These are phyloP conservation scores for Monosporascus cannonballus DNA, from an alignment of 2,329 filamentous ascomycete genomes.

Conservation along the genomic window DNA sequence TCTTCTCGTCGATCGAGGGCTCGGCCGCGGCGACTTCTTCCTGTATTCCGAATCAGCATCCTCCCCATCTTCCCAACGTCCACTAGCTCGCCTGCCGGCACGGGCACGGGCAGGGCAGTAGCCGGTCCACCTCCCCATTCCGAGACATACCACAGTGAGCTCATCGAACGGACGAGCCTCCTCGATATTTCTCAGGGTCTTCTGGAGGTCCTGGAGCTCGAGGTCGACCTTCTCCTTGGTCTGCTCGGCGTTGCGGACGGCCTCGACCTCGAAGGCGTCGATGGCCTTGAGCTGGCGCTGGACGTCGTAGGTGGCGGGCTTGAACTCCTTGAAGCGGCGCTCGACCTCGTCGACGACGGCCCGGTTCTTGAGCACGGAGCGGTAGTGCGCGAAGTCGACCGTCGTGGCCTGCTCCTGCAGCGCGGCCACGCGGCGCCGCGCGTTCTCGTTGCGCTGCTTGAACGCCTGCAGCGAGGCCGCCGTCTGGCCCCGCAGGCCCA, in stretches of 20 bases:
- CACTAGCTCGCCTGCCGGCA: background rate
- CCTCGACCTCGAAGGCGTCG: constrained; percentile 95
- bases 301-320: constrained; percentile 90
- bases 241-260: constrained; percentile 91
- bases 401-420: constrained; percentile 79
- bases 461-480: constrained; percentile 86
- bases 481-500: constrained; percentile 94
- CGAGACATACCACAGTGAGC: constrained; percentile 82
- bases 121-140: too few relatives aligned
- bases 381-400: constrained; percentile 93
- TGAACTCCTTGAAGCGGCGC: constrained; percentile 87
- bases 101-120: constrained; percentile 3
- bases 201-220: constrained; percentile 88
- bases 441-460: constrained; percentile 99
- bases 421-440: constrained; percentile 82
- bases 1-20: constrained; percentile 97
- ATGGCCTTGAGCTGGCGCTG: constrained; percentile 94
- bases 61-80: constrained; percentile 3
- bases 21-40: constrained; percentile 92
- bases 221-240: constrained; percentile 95
- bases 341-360: constrained; percentile 95
- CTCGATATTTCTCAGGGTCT: constrained; percentile 97
- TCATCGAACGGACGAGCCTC: constrained; percentile 92
- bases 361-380: constrained; percentile 88
- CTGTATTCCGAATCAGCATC: constrained; percentile 40